Percentiles rank a stretch among this genome's conserved stretches.
Evolutionary conservation across 2,329 filamentous ascomycete genomes (phyloP).

Genomic region (Verticillium longisporum): DNA sequence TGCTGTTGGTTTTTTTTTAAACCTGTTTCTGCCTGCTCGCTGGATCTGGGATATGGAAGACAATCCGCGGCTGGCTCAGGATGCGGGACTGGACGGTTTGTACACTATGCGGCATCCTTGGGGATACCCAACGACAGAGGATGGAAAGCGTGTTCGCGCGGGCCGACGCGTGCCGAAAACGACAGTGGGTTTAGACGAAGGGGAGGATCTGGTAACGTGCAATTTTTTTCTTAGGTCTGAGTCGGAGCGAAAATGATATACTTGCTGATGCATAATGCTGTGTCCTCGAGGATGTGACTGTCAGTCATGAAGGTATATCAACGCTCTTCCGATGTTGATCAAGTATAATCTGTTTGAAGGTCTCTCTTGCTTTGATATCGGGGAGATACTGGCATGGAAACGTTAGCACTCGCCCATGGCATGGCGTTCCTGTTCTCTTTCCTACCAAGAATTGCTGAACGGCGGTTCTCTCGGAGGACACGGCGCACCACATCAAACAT

Average conservation of each 20-base stretch:
- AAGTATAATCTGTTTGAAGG: too few species aligned
- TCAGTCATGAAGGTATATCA: background rate
- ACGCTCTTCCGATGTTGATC: background rate
- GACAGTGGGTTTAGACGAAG: background rate
- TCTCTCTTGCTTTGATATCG: too few species aligned
- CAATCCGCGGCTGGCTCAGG: background rate
- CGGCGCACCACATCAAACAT: background rate
- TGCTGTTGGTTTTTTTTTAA: background rate
- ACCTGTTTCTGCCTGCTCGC: background rate
- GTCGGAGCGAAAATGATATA: background rate
- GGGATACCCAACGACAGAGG: background rate
- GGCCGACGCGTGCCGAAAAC: background rate
- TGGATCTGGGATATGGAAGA: background rate
- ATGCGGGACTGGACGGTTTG: background rate
- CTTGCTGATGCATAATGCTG: background rate
- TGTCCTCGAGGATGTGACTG: background rate
- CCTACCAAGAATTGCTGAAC: too few species aligned
- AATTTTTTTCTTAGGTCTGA: background rate
- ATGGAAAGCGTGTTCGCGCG: background rate
- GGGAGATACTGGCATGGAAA: too few species aligned
- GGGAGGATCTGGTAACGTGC: background rate
- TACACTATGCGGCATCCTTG: background rate
- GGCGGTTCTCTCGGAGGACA: background rate
- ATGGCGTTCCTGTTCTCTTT: too few species aligned
- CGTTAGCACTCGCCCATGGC: too few species aligned